These are phyloP conservation scores for Sphagnum fallax DNA, from an alignment of 228 moss, liverwort and hornwort species.

Conservation along the genomic window DNA sequence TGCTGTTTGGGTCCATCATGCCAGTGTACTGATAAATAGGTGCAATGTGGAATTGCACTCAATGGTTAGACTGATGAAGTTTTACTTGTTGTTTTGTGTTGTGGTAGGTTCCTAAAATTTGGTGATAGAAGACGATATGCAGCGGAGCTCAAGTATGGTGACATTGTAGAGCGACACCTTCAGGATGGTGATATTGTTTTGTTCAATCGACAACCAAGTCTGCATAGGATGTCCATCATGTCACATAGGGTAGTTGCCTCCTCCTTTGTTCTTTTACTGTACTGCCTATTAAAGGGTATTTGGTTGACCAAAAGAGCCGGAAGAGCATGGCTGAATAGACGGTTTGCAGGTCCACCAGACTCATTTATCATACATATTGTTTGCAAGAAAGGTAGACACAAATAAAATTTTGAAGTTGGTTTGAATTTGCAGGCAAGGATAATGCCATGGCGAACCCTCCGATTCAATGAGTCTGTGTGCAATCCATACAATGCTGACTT, in stretches of 20 bases:
- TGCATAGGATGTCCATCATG: slow-evolving; percentile 99
- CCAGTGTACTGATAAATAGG: neutral
- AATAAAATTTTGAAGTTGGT: neutral
- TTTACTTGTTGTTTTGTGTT: too few relatives aligned
- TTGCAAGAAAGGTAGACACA: too few relatives aligned
- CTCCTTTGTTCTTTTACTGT: neutral
- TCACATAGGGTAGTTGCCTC: slow-evolving; percentile 64
- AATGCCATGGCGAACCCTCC: slow-evolving; percentile 96
- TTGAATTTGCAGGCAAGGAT: slow-evolving; percentile 61
- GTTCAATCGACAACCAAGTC: slow-evolving; percentile 93
- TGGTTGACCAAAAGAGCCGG: neutral
- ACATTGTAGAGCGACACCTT: slow-evolving; percentile 88
- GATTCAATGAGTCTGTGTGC: slow-evolving; percentile 97
- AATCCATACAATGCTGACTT: slow-evolving; percentile 99
- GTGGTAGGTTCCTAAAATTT: slow-evolving; percentile 77
- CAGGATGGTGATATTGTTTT: slow-evolving; percentile 99
- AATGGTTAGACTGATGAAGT: neutral
- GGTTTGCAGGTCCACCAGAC: too few relatives aligned
- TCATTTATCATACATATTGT: too few relatives aligned
- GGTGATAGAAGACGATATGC: slow-evolving; percentile 88
- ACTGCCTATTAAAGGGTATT: neutral
- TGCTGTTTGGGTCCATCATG: too few relatives aligned
- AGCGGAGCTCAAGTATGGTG: slow-evolving; percentile 91
- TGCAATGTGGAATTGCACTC: neutral
- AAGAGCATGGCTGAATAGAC: neutral